Percentiles rank a stretch among this genome's conserved stretches.
These are phyloP conservation scores for Rhodotorula paludigena DNA, from an alignment of 768 basidiomycete genomes.

Conservation along the genomic window DNA sequence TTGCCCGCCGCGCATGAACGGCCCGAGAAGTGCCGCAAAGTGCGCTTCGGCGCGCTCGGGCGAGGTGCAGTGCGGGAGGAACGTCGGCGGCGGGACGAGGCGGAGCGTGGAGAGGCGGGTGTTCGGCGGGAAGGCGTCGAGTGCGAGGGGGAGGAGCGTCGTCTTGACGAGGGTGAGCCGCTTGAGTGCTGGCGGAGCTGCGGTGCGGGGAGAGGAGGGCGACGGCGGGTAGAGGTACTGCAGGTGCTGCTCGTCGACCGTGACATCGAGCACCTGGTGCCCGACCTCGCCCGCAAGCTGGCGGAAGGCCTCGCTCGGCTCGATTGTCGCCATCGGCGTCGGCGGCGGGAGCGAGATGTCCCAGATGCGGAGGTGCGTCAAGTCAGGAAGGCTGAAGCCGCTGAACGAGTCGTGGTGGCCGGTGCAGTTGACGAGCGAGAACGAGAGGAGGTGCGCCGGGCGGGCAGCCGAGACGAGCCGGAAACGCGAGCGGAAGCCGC, in stretches of 20 bases:
- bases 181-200: not conserved
- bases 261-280: not conserved
- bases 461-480: not conserved
- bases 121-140: conserved; percentile 2
- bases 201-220: not conserved
- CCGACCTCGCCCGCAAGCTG: not conserved
- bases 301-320: conserved; percentile 19
- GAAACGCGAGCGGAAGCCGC: conserved; percentile 30
- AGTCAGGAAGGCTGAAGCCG: conserved; percentile 9
- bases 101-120: not conserved
- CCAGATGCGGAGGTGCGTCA: conserved; percentile 2
- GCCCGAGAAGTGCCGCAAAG: conserved; percentile 21
- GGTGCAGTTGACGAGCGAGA: conserved; percentile 13
- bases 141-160: not conserved
- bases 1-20: not conserved
- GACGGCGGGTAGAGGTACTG: conserved; percentile 5
- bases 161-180: conserved; percentile 12
- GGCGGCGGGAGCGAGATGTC: conserved; percentile 23
- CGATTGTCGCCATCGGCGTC: conserved; percentile 14
- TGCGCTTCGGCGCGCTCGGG: conserved; percentile 14
- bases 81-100: conserved; percentile 14
- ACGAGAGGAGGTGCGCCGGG: conserved; percentile 4
- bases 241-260: conserved; percentile 25
- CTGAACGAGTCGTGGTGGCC: conserved; percentile 24
- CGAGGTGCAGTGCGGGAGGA: conserved; percentile 16